Evolutionary conservation across 345 rosid species (phyloP), one percentile per base, ranked within the genome.

Genomic region (Populus nigra): DNA sequence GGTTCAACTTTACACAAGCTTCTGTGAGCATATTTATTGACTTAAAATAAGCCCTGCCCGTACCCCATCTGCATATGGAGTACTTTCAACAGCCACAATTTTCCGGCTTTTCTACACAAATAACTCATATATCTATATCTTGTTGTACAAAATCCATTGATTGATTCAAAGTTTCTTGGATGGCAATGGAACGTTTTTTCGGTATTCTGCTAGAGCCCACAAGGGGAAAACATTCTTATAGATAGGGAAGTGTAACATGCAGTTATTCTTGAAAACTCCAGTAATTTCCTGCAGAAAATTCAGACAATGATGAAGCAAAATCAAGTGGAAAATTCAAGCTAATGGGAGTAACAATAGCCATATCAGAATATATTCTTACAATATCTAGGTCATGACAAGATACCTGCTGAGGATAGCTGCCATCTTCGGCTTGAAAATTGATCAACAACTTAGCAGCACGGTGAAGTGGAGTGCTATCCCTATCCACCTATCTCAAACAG

Each of bases 401-500:
- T 33, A 83, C 85, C 85, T 83, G 82, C 50, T 79, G 83, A 2
- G 98, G 97, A 65, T 89, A 93, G 73, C 87, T 91, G 3, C 97
- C 97, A 66, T 85, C 81, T 49, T 82, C 90, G 45, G 84, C 29
- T 49, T 92, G 97, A 22, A 91, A 90, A 82, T 86, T 92, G 80
- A 93, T 92, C 77, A 93, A 72, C 47, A 92, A 74, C 75, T 86
- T 93, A 23, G 88, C 95, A 22, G 89, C 97, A 3, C 79, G 84
- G 69, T 89, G 92, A 81, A 92, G 83, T 36, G 98, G 94, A 13
- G 77, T 79, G 2, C 90, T 88, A 77, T 92, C 91, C 38, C 84
- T 77, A 38, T 73, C 65, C 45, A 33, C 72, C 84, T 81, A 63
- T n/a, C 4, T 6, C 45, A 29, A 29, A 35, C 5, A 16, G 33